A percentile compares a stretch with the other conserved stretches of the same genome.
phyloP scores from a whole-genome alignment of 1,284 basidiomycete genomes.

The Xerocomus nothofagi region DNA sequence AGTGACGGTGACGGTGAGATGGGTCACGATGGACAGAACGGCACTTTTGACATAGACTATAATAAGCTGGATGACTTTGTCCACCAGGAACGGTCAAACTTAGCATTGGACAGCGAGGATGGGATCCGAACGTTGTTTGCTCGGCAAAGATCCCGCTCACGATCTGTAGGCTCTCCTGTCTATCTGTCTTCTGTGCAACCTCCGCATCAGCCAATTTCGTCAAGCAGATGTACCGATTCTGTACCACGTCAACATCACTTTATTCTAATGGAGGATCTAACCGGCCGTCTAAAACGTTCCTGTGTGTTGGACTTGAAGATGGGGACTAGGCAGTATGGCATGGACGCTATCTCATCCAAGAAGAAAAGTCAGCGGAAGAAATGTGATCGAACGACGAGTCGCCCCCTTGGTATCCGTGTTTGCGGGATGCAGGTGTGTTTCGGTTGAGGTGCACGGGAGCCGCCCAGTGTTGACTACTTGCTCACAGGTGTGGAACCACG shows the following conservation, averaged over 20 bases:
- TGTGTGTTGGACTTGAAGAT: slow-evolving; percentile 99
- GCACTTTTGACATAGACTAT: slow-evolving; percentile 53
- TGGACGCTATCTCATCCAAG: slow-evolving; percentile 90
- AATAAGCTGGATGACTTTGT: slow-evolving; percentile 32
- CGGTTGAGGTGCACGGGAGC: slow-evolving; percentile 1
- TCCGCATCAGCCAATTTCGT: slow-evolving; percentile 32
- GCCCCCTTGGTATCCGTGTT: slow-evolving; percentile 87
- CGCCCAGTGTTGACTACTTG: slow-evolving; percentile 10
- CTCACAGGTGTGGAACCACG: slow-evolving; percentile 85
- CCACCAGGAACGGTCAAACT: slow-evolving; percentile 22
- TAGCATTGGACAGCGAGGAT: slow-evolving; percentile 23
- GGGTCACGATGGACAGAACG: slow-evolving; percentile 30
- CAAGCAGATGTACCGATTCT: slow-evolving; percentile 37
- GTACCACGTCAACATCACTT: slow-evolving; percentile 93
- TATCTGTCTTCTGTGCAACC: slow-evolving; percentile 13
- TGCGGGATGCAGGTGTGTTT: slow-evolving; percentile 96
- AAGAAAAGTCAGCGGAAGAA: slow-evolving; percentile 99
- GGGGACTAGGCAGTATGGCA: slow-evolving; percentile 98
- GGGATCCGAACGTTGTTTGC: slow-evolving; percentile 32
- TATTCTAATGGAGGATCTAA: slow-evolving; percentile 98
- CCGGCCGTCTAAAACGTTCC: slow-evolving; percentile 88
- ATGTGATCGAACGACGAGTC: slow-evolving; percentile 93
- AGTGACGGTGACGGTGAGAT: slow-evolving; percentile 64
- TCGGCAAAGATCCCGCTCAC: slow-evolving; percentile 57
- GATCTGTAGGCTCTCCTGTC: slow-evolving; percentile 43